Percentiles rank a stretch among this genome's conserved stretches.
Conservation (phyloP, 345 rosid species). For the Lepidium sativum region DNA sequence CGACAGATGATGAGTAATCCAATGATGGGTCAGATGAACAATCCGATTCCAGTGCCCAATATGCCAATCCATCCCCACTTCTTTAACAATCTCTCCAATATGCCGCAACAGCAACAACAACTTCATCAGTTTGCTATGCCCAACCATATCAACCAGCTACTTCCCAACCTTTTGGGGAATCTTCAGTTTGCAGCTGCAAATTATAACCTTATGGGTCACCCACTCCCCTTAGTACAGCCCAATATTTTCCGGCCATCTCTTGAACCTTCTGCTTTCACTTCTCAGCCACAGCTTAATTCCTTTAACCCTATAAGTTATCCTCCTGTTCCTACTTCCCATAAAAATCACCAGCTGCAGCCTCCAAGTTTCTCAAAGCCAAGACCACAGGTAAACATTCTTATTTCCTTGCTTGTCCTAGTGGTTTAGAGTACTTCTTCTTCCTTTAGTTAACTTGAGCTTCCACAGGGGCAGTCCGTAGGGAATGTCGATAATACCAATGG, state of each 20-base stretch:
- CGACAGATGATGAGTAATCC: conserved; percentile 34
- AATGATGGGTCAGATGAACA: conserved; percentile 35
- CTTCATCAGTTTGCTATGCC: conserved; percentile 28
- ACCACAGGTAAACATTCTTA: conserved; percentile 17
- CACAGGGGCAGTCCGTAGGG: conserved; percentile 34
- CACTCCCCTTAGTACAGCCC: conserved; percentile 32
- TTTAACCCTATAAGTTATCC: conserved; percentile 13
- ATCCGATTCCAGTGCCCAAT: conserved; percentile 3
- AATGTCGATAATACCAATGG: conserved; percentile 10
- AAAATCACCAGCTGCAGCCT: conserved; percentile 22
- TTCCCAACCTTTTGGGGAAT: conserved; percentile 38
- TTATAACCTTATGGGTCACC: conserved; percentile 27
- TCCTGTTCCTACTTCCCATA: conserved; percentile 15
- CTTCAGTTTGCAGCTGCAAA: conserved; percentile 31
- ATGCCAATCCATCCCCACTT: conserved; percentile 24
- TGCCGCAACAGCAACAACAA: conserved; percentile 30
- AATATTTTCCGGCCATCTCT: conserved; percentile 21
- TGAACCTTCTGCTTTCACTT: conserved; percentile 18
- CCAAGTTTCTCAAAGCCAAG: conserved; percentile 23
- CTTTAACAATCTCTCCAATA: conserved; percentile 19
- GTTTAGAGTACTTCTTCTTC: neutral
- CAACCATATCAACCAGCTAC: conserved; percentile 33
- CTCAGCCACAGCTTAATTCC: conserved; percentile 30
- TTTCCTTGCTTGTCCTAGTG: neutral
- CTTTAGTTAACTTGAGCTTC: conserved; percentile 11